Percentiles rank a stretch among this genome's conserved stretches.
Conservation (phyloP, 495 filamentous ascomycete genomes). For the Aspergillus leporis region DNA sequence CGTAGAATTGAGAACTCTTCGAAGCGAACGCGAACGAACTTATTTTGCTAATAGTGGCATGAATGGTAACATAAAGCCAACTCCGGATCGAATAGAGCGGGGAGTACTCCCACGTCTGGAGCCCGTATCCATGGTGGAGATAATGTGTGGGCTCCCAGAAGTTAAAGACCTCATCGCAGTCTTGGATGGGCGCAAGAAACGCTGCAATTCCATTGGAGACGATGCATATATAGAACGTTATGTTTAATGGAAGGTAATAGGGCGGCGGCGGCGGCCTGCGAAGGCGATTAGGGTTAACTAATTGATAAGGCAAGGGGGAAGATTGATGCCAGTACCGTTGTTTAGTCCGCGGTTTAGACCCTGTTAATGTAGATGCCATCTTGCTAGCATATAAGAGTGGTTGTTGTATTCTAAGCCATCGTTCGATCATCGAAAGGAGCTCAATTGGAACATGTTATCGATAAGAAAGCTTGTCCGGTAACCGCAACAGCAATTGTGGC, state of each 20-base stretch:
- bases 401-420: not conserved
- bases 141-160: slow-evolving; percentile 99
- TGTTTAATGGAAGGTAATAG: slow-evolving; percentile 69
- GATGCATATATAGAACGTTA: slow-evolving; percentile 76
- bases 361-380: slow-evolving; percentile 17
- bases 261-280: slow-evolving; percentile 50
- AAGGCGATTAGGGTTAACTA: slow-evolving; percentile 16
- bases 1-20: slow-evolving; percentile 80
- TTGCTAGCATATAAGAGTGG: not conserved
- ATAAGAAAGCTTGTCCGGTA: slow-evolving; percentile 33
- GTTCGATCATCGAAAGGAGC: not conserved
- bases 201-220: slow-evolving; percentile 73
- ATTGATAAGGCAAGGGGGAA: not conserved
- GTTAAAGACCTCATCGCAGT: slow-evolving; percentile 99
- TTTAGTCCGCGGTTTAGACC: slow-evolving; percentile 26
- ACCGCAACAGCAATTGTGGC: slow-evolving; percentile 35
- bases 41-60: slow-evolving; percentile 69
- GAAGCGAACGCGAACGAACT: slow-evolving; percentile 58
- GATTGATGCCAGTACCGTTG: slow-evolving; percentile 27
- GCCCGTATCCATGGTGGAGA: slow-evolving; percentile 84
- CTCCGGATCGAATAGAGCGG: slow-evolving; percentile 93
- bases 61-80: slow-evolving; percentile 90
- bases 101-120: slow-evolving; percentile 99
- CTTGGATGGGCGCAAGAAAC: slow-evolving; percentile 87
- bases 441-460: slow-evolving; percentile 21